Conservation (phyloP, 352 stramenopile species). For the Nothophytophthora sp. region DNA sequence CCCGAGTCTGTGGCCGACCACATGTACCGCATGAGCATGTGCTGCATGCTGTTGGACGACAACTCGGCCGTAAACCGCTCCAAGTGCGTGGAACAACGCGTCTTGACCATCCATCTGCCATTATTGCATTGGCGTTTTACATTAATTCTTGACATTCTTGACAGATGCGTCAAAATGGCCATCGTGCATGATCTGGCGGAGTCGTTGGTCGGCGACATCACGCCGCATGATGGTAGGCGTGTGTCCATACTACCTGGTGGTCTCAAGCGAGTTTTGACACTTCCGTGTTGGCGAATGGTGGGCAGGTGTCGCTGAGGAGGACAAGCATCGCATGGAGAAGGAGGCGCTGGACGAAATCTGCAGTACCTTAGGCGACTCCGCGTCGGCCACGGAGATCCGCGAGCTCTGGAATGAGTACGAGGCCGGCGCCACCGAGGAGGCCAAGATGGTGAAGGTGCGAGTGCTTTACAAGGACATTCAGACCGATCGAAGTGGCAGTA, state of each 20-base stretch:
- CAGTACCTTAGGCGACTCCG: constrained; percentile 48
- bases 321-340: constrained; percentile 92
- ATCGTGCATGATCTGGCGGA: constrained; percentile 94
- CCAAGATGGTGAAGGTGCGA: constrained; percentile 86
- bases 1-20: constrained; percentile 94
- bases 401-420: constrained; percentile 90
- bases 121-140: not conserved
- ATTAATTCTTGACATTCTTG: constrained; percentile 6
- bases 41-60: constrained; percentile 88
- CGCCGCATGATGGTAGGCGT: constrained; percentile 77
- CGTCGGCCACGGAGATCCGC: constrained; percentile 63
- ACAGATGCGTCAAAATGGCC: constrained; percentile 90
- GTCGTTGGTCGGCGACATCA: constrained; percentile 94
- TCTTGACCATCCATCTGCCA: no score
- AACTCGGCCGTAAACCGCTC: constrained; percentile 66
- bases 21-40: constrained; percentile 94
- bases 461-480: no score
- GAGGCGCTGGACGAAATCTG: constrained; percentile 77
- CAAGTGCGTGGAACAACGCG: constrained; percentile 57
- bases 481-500: no score
- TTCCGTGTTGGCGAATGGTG: not conserved
- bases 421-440: constrained; percentile 73
- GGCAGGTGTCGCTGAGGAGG: constrained; percentile 81
- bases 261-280: not conserved
- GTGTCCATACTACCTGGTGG: no score